These are phyloP conservation scores for Moesziomyces sp. DNA, from an alignment of 1,284 basidiomycete species.

Conservation along the genomic window DNA sequence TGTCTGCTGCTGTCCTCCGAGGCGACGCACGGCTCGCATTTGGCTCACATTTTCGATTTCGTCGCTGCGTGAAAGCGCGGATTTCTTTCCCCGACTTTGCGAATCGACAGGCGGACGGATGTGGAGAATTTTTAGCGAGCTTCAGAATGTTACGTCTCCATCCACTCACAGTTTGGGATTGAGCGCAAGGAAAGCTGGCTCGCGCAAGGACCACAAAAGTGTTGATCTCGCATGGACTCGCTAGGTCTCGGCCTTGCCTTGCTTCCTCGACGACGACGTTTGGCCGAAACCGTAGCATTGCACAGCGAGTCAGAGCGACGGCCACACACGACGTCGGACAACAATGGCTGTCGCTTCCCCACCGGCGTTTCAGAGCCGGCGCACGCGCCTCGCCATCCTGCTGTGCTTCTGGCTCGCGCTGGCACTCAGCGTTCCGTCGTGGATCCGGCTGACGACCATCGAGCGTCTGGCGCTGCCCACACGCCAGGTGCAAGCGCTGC, in stretches of 20 bases:
- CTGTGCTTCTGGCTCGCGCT: slow-evolving; percentile 50
- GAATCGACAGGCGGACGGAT: neutral
- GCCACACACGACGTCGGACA: too few relatives aligned
- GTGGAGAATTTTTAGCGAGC: neutral
- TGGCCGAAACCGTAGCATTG: too few relatives aligned
- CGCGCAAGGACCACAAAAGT: slow-evolving; percentile 4
- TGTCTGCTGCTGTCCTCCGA: neutral
- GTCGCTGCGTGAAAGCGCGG: slow-evolving; percentile 36
- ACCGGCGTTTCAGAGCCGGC: slow-evolving; percentile 41
- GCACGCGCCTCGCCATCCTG: slow-evolving; percentile 36
- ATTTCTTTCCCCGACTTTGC: neutral
- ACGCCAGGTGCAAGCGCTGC: slow-evolving; percentile 25
- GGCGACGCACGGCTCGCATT: slow-evolving; percentile 2
- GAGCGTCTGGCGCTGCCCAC: slow-evolving; percentile 53
- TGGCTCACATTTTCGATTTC: too few relatives aligned
- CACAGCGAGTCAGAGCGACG: too few relatives aligned
- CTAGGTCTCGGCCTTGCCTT: neutral
- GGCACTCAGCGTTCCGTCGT: slow-evolving; percentile 48
- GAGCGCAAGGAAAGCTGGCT: neutral
- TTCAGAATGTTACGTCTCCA: too few relatives aligned
- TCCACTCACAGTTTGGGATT: neutral
- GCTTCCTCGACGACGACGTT: too few relatives aligned
- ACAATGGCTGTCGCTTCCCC: neutral
- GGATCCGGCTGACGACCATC: slow-evolving; percentile 59
- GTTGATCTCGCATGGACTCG: slow-evolving; percentile 13